Conservation (phyloP, 164 flowering plant genomes). For the Vitis labrusca region DNA sequence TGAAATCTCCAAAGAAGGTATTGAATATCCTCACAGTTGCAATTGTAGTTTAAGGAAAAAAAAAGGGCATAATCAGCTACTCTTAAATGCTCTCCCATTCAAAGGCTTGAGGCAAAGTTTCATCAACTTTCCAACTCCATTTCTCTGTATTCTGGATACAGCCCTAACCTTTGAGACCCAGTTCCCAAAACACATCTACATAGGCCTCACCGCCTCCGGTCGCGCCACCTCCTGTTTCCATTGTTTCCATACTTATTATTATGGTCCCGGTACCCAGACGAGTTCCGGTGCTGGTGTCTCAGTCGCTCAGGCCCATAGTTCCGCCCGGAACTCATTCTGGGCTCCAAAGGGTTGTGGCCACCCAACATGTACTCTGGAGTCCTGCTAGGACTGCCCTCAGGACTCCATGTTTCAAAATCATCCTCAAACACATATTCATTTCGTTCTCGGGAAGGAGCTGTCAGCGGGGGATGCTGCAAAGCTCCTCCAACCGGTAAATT, state of each 20-base stretch:
- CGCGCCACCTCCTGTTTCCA: constrained; percentile 42
- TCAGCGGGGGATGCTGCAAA: constrained; percentile 10
- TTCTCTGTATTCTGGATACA: no score
- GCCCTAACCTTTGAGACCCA: no score
- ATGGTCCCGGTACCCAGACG: constrained; percentile 28
- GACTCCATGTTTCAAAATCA: constrained; percentile 62
- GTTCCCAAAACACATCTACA: no score
- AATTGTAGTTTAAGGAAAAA: no score
- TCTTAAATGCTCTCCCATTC: no score
- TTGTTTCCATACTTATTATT: constrained; percentile 32
- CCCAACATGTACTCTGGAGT: constrained; percentile 22
- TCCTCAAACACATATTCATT: constrained; percentile 32
- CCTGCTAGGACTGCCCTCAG: constrained; percentile 47
- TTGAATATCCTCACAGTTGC: no score
- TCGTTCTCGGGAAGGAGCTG: constrained; percentile 30
- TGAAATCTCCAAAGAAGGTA: no score
- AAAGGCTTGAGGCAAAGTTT: no score
- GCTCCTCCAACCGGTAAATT: constrained; percentile 17
- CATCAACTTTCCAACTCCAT: no score
- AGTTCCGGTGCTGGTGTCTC: constrained; percentile 30
- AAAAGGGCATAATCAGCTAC: no score
- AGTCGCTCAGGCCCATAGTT: constrained; percentile 34
- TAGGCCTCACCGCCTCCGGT: constrained; percentile 19
- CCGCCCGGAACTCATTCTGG: constrained; percentile 25
- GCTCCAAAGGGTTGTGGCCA: constrained; percentile 16